Base-by-base conservation (phyloP, 2,329 filamentous ascomycete species). In the Trichoderma semiorbis region DNA sequence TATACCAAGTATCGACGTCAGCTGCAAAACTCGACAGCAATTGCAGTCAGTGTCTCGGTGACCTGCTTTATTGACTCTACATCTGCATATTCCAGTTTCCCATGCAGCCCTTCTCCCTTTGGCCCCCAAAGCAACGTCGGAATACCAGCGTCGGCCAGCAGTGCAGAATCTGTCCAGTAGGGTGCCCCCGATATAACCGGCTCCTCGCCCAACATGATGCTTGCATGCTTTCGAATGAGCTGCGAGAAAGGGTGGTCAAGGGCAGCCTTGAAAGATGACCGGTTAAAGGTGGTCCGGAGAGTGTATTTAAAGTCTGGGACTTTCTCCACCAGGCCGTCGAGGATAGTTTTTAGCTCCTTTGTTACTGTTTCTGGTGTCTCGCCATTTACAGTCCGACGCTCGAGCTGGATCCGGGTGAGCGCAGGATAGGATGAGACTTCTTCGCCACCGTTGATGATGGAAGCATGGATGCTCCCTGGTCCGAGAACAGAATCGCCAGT, bases 151-250 rank as follows among this genome's bases (percentile, higher is more conserved):
- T 83, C 79, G 1, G 80, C 78, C 1, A 88, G 73, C 14, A 87
- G 75, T 2, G 85, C 85, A n/a, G 82, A 84, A 74, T 88, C 85
- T 0, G 84, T 85, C 87, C 85, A 88, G 72, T 81, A 86, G 0
- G 81, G 75, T 1, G 75, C 80, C 7, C 79, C 80, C 2, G 68
- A 32, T 0, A 84, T 72, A 0, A 69, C 70, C 0, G 79, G 76
- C 0, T 78, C 69, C 8, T 47, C 69, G 0, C 78, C 80, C 1
- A 83, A 74, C 0, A 78, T 74, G 3, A 74, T 55, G 3, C 76
- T 70, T 1, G 81, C 78, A 43, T 78, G 75, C 0, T 79, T 74
- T 1, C 75, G 64, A 0, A 82, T 78, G 6, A 81, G 76, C 5
- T 78, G 70, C 0, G 81, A 80, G 28, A 88, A 81, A 1, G 82